These are phyloP conservation scores for Cercospora sesami DNA, from an alignment of 2,329 filamentous ascomycete species.

Conservation along the genomic window DNA sequence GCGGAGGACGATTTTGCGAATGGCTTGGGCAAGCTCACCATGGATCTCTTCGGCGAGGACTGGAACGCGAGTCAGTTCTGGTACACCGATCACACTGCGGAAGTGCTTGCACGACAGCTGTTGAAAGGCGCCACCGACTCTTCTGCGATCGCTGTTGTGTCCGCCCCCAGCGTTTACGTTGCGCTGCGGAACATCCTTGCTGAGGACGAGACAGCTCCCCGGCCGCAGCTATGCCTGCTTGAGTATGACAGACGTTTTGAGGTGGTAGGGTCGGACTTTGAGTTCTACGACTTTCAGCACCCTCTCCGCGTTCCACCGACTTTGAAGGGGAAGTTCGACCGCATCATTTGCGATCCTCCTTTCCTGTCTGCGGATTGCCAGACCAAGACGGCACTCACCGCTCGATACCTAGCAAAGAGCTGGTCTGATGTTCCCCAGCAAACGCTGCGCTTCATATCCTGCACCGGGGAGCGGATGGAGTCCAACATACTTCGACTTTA, in stretches of 20 bases:
- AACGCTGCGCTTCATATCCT: constrained; percentile 58
- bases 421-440: constrained; percentile 36
- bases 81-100: constrained; percentile 71
- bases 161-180: constrained; percentile 74
- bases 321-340: constrained; percentile 65
- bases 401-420: constrained; percentile 67
- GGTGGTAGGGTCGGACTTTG: constrained; percentile 73
- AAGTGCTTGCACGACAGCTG: constrained; percentile 62
- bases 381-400: constrained; percentile 74
- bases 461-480: constrained; percentile 77
- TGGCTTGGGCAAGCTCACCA: constrained; percentile 49
- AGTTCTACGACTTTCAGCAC: constrained; percentile 71
- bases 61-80: constrained; percentile 79
- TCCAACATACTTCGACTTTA: constrained; percentile 67
- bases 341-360: constrained; percentile 74
- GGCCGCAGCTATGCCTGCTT: constrained; percentile 64
- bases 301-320: constrained; percentile 62
- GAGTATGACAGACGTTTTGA: constrained; percentile 74
- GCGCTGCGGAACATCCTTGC: constrained; percentile 65
- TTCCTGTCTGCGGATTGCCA: constrained; percentile 80
- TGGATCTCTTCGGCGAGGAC: constrained; percentile 74
- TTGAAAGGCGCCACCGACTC: constrained; percentile 60
- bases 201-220: constrained; percentile 34
- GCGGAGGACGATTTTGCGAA: constrained; percentile 56
- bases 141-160: constrained; percentile 65